Evolutionary conservation across 495 filamentous ascomycete genomes (phyloP).

Genomic region (Lophiostoma macrostomum): DNA sequence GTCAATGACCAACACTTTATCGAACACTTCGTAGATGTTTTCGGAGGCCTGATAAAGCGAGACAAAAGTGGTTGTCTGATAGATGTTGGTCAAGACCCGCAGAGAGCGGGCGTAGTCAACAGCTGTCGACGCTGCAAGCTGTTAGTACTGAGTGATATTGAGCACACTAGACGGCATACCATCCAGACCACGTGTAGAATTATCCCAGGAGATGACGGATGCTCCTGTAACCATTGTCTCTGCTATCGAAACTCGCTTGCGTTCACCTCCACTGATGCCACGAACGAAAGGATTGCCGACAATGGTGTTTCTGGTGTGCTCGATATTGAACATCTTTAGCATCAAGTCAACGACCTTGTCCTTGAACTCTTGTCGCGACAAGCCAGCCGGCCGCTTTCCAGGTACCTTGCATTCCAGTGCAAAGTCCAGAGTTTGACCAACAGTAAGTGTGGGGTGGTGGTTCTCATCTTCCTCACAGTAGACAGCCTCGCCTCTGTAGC

Average conservation of each 20-base stretch:
- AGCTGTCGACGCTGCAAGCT: slow-evolving; percentile 77
- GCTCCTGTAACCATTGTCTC: slow-evolving; percentile 70
- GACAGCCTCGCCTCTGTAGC: slow-evolving; percentile 77
- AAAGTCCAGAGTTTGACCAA: slow-evolving; percentile 79
- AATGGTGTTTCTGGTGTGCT: slow-evolving; percentile 75
- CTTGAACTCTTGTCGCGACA: slow-evolving; percentile 67
- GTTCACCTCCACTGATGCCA: slow-evolving; percentile 82
- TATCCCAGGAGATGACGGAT: slow-evolving; percentile 76
- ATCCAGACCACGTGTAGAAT: slow-evolving; percentile 79
- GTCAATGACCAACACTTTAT: slow-evolving; percentile 84
- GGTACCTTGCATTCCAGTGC: slow-evolving; percentile 80
- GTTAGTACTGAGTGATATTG: too few species aligned
- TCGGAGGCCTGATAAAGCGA: slow-evolving; percentile 82
- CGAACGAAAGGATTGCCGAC: slow-evolving; percentile 79
- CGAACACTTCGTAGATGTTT: slow-evolving; percentile 80
- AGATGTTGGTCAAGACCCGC: slow-evolving; percentile 72
- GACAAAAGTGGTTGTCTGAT: slow-evolving; percentile 75
- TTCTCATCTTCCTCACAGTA: slow-evolving; percentile 85
- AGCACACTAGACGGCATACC: too few species aligned
- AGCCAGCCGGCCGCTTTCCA: slow-evolving; percentile 63
- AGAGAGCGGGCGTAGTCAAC: slow-evolving; percentile 72
- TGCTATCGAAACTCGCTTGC: slow-evolving; percentile 73
- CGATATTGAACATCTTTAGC: slow-evolving; percentile 85
- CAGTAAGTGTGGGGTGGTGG: slow-evolving; percentile 76
- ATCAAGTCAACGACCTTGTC: slow-evolving; percentile 65